Base-by-base conservation (phyloP, 2,329 filamentous ascomycete genomes). In the Zopfia rhizophila region DNA sequence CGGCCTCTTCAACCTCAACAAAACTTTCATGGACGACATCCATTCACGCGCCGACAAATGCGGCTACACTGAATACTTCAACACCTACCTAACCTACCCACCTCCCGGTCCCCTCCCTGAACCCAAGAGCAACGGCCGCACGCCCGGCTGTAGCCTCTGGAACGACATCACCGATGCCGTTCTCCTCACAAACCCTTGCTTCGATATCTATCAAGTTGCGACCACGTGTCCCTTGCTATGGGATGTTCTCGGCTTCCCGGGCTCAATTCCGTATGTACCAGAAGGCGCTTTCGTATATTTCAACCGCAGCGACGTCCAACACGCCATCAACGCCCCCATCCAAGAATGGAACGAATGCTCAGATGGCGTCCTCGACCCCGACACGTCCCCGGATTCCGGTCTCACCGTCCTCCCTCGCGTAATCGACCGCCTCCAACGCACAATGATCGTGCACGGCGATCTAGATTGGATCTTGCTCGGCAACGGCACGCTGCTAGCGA, bases 171-270 rank as follows among this genome's bases (percentile, higher is more conserved):
- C 74, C 57, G 55, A 76, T 0, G 86, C 83, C 21, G 79, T 80
- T 6, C 51, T 76, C 4, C 62, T 74, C 1, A 69, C 83, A 23
- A 94, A 94, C 72, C 90, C 90, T 0, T 94, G 90, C 75, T 95
- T 88, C 72, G 84, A 91, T 66, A 75, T 89, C 8, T 94, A 93
- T 72, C 82, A 88, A 38, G 81, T 93, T 11, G 82, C 82, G 2
- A 85, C 83, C 3, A 88, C 85, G 10, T 94, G 90, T 65, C 90
- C 90, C 0, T 55, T 85, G 3, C 75, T 82, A 2, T 90, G 83
- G 79, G 85, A 91, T 46, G 82, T 88, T 0, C 76, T 92, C 3
- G 84, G 84, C 12, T 87, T 87, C 70, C 85, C 87, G 0, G 85
- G 86, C n/a, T 78, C 80, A 2, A 76, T 84, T 42, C 66, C 70